phyloP scores from a whole-genome alignment of 1,284 basidiomycete genomes.

The Garcileccinum viscosum region DNA sequence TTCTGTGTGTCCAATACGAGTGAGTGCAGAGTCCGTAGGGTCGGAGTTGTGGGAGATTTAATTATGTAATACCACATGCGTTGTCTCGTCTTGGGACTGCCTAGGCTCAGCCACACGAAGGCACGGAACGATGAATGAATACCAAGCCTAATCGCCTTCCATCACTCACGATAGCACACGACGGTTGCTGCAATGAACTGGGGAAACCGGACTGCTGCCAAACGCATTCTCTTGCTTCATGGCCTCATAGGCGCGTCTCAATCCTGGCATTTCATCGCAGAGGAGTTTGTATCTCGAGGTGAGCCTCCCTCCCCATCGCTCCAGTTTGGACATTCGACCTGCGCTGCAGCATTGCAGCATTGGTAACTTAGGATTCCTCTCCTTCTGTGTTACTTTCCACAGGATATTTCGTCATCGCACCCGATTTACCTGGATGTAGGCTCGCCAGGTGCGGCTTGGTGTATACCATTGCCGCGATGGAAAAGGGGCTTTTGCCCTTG shows the following conservation, averaged over 20 bases:
- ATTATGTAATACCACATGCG: not conserved
- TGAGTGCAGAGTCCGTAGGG: slow-evolving; percentile 10
- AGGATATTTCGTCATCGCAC: slow-evolving; percentile 26
- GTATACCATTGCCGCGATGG: slow-evolving; percentile 25
- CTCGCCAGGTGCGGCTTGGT: slow-evolving; percentile 11
- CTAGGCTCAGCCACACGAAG: slow-evolving; percentile 2
- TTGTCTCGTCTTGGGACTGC: not conserved
- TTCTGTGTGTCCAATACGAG: slow-evolving; percentile 4
- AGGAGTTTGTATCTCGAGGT: slow-evolving; percentile 16
- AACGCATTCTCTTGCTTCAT: slow-evolving; percentile 25
- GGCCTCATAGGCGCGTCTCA: slow-evolving; percentile 8
- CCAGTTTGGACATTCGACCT: not conserved
- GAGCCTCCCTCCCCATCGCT: not conserved
- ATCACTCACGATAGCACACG: not conserved
- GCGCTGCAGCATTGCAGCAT: not conserved
- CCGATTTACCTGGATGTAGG: slow-evolving; percentile 30
- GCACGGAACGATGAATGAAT: slow-evolving; percentile 1
- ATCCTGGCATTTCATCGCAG: slow-evolving; percentile 14
- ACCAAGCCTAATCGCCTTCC: not conserved
- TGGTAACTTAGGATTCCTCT: rapidly evolving
- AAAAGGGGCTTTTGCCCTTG: slow-evolving; percentile 16
- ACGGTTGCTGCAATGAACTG: slow-evolving; percentile 14
- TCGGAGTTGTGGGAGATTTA: no score
- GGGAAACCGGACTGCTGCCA: slow-evolving; percentile 22
- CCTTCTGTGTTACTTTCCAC: not conserved